Conservation (phyloP, 2,329 filamentous ascomycete genomes). For the Verticillium longisporum region DNA sequence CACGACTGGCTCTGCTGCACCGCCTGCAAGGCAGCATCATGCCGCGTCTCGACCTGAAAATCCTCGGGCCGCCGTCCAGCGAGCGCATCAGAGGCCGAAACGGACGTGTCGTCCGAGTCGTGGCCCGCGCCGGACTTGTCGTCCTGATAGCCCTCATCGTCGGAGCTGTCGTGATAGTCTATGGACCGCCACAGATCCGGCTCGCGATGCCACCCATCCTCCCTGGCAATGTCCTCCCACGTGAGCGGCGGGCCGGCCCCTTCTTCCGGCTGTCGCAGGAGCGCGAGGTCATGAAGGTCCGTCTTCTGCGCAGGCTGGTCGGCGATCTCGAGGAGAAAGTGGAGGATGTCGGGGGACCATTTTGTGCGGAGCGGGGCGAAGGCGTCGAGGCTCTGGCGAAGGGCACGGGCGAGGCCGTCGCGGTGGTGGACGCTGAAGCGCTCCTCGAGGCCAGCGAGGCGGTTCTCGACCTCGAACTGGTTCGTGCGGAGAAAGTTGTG, state of each 20-base stretch:
- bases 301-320: constrained; percentile 71
- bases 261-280: constrained; percentile 37
- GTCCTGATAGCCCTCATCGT: constrained; percentile 43
- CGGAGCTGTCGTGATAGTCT: constrained; percentile 62
- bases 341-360: constrained; percentile 74
- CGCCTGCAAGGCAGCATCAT: constrained; percentile 21
- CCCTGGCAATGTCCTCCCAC: constrained; percentile 73
- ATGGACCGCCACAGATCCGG: constrained; percentile 64
- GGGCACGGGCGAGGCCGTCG: constrained; percentile 69
- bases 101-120: constrained; percentile 28
- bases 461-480: constrained; percentile 63
- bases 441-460: constrained; percentile 70
- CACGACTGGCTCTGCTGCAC: constrained; percentile 39
- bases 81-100: constrained; percentile 24
- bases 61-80: constrained; percentile 21
- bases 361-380: constrained; percentile 47
- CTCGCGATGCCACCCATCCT: constrained; percentile 66
- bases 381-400: constrained; percentile 52
- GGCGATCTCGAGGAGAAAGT: constrained; percentile 73
- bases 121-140: constrained; percentile 23
- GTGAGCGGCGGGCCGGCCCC: constrained; percentile 46
- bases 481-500: constrained; percentile 61
- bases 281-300: constrained; percentile 54
- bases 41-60: constrained; percentile 21
- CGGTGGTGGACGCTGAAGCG: constrained; percentile 76